These are phyloP conservation scores for Phytophthora rubi DNA, from an alignment of 352 stramenopile genomes.

Conservation along the genomic window DNA sequence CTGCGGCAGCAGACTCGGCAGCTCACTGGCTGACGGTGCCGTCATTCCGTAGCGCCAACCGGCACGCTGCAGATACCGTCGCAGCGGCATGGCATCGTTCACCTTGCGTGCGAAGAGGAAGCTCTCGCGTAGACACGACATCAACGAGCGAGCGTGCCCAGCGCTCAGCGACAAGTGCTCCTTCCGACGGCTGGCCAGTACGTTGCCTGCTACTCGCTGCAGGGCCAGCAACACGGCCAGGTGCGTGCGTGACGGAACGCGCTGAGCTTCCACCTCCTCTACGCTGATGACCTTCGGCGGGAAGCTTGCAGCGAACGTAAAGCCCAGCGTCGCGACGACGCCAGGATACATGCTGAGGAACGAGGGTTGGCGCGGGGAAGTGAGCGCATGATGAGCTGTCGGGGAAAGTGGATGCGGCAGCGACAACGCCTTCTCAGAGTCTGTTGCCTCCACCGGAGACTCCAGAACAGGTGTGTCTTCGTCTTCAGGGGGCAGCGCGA, in stretches of 20 bases:
- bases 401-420: slow-evolving; percentile 20
- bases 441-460: slow-evolving; percentile 4
- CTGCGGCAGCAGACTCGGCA: slow-evolving; percentile 74
- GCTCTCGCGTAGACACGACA: slow-evolving; percentile 69
- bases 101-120: slow-evolving; percentile 76
- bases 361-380: slow-evolving; percentile 58
- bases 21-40: slow-evolving; percentile 40
- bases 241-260: slow-evolving; percentile 69
- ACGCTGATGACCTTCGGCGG: slow-evolving; percentile 64
- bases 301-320: slow-evolving; percentile 61
- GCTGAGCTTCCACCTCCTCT: slow-evolving; percentile 61
- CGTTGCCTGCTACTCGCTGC: slow-evolving; percentile 70
- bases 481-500: slow-evolving; percentile 32
- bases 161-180: slow-evolving; percentile 59
- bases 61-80: slow-evolving; percentile 50
- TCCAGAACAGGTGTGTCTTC: not conserved
- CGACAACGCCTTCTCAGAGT: slow-evolving; percentile 1
- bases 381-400: slow-evolving; percentile 1
- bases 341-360: slow-evolving; percentile 77
- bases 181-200: slow-evolving; percentile 57
- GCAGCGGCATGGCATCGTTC: slow-evolving; percentile 69
- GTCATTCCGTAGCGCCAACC: slow-evolving; percentile 64
- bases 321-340: slow-evolving; percentile 56
- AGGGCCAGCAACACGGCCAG: slow-evolving; percentile 72
- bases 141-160: slow-evolving; percentile 58